These are phyloP conservation scores for Thuja plicata DNA, from an alignment of 83 land plant species.

Conservation along the genomic window DNA sequence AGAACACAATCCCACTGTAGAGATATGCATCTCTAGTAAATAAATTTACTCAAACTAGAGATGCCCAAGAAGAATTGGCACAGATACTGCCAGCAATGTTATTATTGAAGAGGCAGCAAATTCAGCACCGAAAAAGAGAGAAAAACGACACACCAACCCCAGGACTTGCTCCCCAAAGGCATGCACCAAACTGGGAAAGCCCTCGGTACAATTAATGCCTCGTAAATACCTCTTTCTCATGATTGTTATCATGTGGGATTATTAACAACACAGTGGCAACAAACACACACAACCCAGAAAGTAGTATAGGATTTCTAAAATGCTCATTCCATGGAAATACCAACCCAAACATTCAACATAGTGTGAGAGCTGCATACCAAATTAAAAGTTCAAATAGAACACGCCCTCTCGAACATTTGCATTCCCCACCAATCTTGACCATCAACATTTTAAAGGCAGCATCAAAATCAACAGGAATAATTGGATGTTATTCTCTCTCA, in stretches of 20 bases:
- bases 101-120: background rate
- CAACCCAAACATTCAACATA: conserved; percentile 1
- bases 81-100: background rate
- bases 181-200: background rate
- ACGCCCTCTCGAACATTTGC: conserved; percentile 4
- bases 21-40: background rate
- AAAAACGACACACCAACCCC: background rate
- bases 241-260: background rate
- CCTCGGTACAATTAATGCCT: background rate
- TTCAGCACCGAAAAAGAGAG: background rate
- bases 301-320: background rate
- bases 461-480: conserved; percentile 6
- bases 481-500: background rate
- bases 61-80: background rate
- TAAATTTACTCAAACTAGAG: background rate
- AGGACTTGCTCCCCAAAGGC: background rate
- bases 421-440: background rate
- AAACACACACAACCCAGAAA: background rate
- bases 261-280: background rate
- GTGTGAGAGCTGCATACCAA: conserved; percentile 5
- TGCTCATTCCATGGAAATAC: background rate
- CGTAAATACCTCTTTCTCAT: background rate
- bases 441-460: conserved; percentile 8
- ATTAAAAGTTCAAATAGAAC: background rate
- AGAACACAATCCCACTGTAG: background rate